Conservation (phyloP, 2,329 filamentous ascomycete genomes). For the Fusarium scirpi region DNA sequence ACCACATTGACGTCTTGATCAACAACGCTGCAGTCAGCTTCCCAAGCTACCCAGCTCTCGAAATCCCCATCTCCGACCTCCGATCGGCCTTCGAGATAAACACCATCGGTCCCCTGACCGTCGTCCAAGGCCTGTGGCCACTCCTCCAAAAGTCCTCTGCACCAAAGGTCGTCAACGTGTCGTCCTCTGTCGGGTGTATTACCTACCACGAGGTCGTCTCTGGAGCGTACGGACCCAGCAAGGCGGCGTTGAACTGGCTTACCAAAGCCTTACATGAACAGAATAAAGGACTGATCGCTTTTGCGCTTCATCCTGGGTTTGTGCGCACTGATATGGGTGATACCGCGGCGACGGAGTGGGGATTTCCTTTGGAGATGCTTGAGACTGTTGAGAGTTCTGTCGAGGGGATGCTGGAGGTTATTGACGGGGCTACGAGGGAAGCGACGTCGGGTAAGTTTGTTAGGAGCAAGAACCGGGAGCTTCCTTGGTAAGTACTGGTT, state of each 20-base stretch:
- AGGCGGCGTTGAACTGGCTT: constrained; percentile 53
- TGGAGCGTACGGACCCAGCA: constrained; percentile 53
- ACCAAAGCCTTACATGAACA: constrained; percentile 49
- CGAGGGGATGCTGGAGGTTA: constrained; percentile 49
- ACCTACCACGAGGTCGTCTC: constrained; percentile 46
- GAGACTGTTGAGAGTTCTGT: constrained; percentile 51
- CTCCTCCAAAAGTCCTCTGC: constrained; percentile 49
- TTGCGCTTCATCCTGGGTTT: constrained; percentile 56
- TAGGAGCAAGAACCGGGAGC: constrained; percentile 47
- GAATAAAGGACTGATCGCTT: constrained; percentile 40
- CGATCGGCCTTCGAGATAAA: constrained; percentile 59
- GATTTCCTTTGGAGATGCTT: constrained; percentile 41
- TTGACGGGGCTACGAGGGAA: constrained; percentile 53
- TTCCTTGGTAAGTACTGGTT: constrained; percentile 42
- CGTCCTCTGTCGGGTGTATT: constrained; percentile 53
- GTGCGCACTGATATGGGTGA: constrained; percentile 51
- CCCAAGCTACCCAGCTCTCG: constrained; percentile 45
- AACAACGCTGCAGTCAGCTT: constrained; percentile 61
- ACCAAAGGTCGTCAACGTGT: constrained; percentile 54
- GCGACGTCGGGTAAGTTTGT: constrained; percentile 52
- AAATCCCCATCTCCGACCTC: constrained; percentile 52
- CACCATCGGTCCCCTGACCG: constrained; percentile 53
- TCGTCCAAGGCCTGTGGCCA: constrained; percentile 49
- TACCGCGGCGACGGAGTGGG: constrained; percentile 50
- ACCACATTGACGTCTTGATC: constrained; percentile 62